Evolutionary conservation across 306 rosid species (phyloP).

Genomic region (Purshia tridentata): DNA sequence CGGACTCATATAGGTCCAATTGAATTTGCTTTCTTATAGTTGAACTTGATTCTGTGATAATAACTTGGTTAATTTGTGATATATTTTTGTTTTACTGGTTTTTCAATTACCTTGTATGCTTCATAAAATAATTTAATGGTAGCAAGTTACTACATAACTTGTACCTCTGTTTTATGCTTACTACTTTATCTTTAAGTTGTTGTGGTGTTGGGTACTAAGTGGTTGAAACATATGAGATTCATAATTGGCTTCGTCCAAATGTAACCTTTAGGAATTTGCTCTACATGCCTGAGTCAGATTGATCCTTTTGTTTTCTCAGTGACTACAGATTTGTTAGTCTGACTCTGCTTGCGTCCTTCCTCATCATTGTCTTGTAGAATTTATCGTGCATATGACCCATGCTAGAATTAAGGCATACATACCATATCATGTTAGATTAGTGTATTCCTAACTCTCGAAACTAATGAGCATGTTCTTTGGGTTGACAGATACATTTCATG

Average conservation of each 20-base stretch:
- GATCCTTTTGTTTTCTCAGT: neutral
- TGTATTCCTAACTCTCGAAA: slow-evolving; percentile 11
- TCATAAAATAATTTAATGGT: neutral
- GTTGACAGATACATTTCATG: slow-evolving; percentile 82
- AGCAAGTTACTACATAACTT: neutral
- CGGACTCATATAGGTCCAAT: neutral
- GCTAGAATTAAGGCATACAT: neutral
- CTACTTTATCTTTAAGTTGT: neutral
- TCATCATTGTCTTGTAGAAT: neutral
- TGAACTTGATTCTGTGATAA: neutral
- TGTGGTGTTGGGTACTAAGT: neutral
- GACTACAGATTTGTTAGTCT: neutral
- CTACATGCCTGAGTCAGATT: neutral
- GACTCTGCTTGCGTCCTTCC: neutral
- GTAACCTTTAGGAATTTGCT: neutral
- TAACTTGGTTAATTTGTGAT: neutral
- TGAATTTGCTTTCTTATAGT: no score
- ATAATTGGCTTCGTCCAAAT: neutral
- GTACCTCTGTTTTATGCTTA: neutral
- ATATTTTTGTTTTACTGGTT: no score
- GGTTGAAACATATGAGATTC: neutral
- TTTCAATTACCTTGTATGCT: neutral
- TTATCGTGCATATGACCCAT: neutral
- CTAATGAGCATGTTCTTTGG: slow-evolving; percentile 12
- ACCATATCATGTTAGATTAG: neutral